phyloP scores from a whole-genome alignment of 2,329 filamentous ascomycete genomes.

The Mycosphaerelloides madeirae region DNA sequence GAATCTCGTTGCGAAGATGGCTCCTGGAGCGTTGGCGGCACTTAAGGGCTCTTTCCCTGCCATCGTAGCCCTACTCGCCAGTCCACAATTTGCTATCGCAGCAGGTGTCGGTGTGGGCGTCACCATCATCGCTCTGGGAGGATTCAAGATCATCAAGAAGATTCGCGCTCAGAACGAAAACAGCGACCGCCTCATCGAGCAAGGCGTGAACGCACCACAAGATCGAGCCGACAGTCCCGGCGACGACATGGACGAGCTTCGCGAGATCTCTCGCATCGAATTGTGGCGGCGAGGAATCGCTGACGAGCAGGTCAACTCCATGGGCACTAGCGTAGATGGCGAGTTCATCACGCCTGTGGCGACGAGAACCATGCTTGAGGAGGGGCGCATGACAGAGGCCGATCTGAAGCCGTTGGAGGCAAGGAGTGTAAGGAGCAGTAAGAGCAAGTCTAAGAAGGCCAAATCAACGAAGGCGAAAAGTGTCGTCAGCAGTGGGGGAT shows the following conservation, averaged over 20 bases:
- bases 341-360: constrained; percentile 61
- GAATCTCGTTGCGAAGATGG: constrained; percentile 74
- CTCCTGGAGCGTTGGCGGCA: constrained; percentile 68
- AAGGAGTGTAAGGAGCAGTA: constrained; percentile 34
- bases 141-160: constrained; percentile 94
- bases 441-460: constrained; percentile 32
- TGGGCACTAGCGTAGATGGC: constrained; percentile 59
- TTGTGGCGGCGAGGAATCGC: constrained; percentile 61
- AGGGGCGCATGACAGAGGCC: constrained; percentile 43
- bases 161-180: constrained; percentile 52
- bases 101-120: constrained; percentile 83
- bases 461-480: constrained; percentile 28
- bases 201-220: constrained; percentile 9
- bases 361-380: constrained; percentile 40
- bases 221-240: constrained; percentile 14
- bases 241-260: constrained; percentile 51
- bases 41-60: constrained; percentile 79
- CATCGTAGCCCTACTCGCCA: constrained; percentile 78
- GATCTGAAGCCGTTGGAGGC: constrained; percentile 38
- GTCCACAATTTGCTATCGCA: constrained; percentile 90
- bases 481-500: constrained; percentile 16
- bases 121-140: constrained; percentile 93
- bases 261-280: constrained; percentile 56
- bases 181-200: constrained; percentile 9
- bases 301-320: constrained; percentile 50